Evolutionary conservation across 129 eudicot genomes (phyloP), one percentile per base, ranked within the genome.

Genomic region (Cynara cardunculus): DNA sequence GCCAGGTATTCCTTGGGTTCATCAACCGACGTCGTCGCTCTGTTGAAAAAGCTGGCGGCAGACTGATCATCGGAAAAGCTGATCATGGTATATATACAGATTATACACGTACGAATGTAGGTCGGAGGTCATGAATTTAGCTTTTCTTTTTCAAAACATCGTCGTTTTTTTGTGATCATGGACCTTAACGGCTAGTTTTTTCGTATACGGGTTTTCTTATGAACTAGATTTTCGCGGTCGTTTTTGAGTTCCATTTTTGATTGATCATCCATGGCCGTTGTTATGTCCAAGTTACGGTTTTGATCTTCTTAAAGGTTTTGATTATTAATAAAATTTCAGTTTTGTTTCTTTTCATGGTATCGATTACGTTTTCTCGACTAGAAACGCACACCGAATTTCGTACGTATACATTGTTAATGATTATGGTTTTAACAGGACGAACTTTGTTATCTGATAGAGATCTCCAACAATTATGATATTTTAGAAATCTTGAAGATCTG

Each of bases 1-100:
- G 97, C 98, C 12, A 79, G 98, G n/a, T 90, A 92, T 84, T 91
- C 88, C 5, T 81, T 90, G 30, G 86, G 84, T 25, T 90, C 98
- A 10, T 85, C 96, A 5, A 83, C 91, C 27, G 97, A 94, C 13
- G 98, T 94, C 22, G 94, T 90, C 14, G 77, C 85, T 16, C 76
- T 94, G 68, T 41, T 94, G 85, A 87, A 78, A 64, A 88, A 86
- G 25, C 74, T 94, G 65, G 92, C 94, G 2, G 89, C 73, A 32
- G 62, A 79, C 32, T 85, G 80, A 62, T n/a, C 30, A 5, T 25
- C 27, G 7, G 66, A 61, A 37, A 73, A 66, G 72, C 46, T 5
- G 81, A 78, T 79, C 19, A 34, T 73, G 30, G 39, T 18, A 65
- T 27, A 35, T 73, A 72, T 64, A 73, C 1, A 66, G 67, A 21